Percentiles rank a stretch among this genome's conserved stretches.
Evolutionary conservation across 1,284 basidiomycete species (phyloP).

Genomic region (Malassezia vespertilionis): DNA sequence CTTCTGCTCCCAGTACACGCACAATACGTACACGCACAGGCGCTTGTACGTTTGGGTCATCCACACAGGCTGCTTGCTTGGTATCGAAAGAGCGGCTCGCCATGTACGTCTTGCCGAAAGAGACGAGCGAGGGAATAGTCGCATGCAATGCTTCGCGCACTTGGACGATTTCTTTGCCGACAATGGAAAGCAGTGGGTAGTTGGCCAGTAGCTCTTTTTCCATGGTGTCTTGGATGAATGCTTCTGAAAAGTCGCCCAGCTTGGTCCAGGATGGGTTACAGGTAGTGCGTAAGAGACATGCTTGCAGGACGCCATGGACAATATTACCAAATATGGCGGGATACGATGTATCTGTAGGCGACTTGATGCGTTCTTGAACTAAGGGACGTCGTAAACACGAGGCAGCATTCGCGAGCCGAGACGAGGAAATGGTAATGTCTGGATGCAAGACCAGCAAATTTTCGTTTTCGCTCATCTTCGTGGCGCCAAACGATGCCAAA

Average conservation of each 20-base stretch:
- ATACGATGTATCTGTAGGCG: slow-evolving; percentile 23
- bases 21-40: slow-evolving; percentile 19
- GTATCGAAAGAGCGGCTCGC: slow-evolving; percentile 11
- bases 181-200: slow-evolving; percentile 27
- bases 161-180: slow-evolving; percentile 20
- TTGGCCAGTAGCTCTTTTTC: slow-evolving; percentile 23
- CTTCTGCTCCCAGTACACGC: slow-evolving; percentile 63
- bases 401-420: slow-evolving; percentile 32
- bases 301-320: slow-evolving; percentile 41
- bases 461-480: slow-evolving; percentile 2
- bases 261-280: too few relatives aligned
- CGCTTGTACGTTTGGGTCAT: neutral
- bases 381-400: slow-evolving; percentile 38
- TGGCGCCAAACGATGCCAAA: slow-evolving; percentile 6
- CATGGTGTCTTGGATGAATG: slow-evolving; percentile 27
- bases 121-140: slow-evolving; percentile 26
- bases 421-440: slow-evolving; percentile 36
- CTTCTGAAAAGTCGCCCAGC: slow-evolving; percentile 32
- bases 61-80: neutral
- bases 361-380: slow-evolving; percentile 30
- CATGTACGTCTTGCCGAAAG: slow-evolving; percentile 30
- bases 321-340: slow-evolving; percentile 38
- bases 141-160: slow-evolving; percentile 23
- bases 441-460: slow-evolving; percentile 43
- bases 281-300: slow-evolving; percentile 25